phyloP scores from a whole-genome alignment of 2,329 filamentous ascomycete species.

The Xylariomycetidae sp. region DNA sequence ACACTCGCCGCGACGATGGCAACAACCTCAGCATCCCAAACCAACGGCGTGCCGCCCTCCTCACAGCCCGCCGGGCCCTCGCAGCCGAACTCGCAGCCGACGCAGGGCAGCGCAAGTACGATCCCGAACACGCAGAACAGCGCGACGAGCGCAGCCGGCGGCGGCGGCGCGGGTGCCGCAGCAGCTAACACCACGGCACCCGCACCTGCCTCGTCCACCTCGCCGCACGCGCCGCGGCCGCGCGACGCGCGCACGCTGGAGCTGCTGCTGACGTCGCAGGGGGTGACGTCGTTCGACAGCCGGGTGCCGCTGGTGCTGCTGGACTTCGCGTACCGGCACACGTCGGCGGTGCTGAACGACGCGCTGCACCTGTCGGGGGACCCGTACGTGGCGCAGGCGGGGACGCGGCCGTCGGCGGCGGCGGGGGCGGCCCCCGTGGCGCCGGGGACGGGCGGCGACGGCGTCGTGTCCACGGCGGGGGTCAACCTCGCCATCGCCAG shows the following conservation, averaged over 20 bases:
- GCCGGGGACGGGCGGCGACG: slow-evolving; percentile 42
- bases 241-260: slow-evolving; percentile 76
- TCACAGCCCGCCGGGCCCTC: slow-evolving; percentile 27
- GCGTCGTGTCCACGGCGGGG: slow-evolving; percentile 57
- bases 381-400: slow-evolving; percentile 57
- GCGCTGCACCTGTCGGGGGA: slow-evolving; percentile 63
- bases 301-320: slow-evolving; percentile 77
- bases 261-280: slow-evolving; percentile 71
- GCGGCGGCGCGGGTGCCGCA: slow-evolving; percentile 5
- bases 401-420: slow-evolving; percentile 42
- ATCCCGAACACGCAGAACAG: slow-evolving; percentile 7
- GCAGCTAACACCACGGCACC: slow-evolving; percentile 13
- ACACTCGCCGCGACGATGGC: slow-evolving; percentile 22
- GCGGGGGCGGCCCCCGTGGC: slow-evolving; percentile 43
- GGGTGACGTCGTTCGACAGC: slow-evolving; percentile 73
- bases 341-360: slow-evolving; percentile 63
- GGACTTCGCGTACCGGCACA: slow-evolving; percentile 83
- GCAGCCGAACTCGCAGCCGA: slow-evolving; percentile 19
- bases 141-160: slow-evolving; percentile 3
- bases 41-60: slow-evolving; percentile 45
- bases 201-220: slow-evolving; percentile 22
- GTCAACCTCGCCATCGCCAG: slow-evolving; percentile 67
- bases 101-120: slow-evolving; percentile 27
- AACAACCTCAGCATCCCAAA: slow-evolving; percentile 34
- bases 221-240: slow-evolving; percentile 48